Base-by-base conservation (phyloP, 2,329 filamentous ascomycete genomes). In the Epicoccum sorghinum region DNA sequence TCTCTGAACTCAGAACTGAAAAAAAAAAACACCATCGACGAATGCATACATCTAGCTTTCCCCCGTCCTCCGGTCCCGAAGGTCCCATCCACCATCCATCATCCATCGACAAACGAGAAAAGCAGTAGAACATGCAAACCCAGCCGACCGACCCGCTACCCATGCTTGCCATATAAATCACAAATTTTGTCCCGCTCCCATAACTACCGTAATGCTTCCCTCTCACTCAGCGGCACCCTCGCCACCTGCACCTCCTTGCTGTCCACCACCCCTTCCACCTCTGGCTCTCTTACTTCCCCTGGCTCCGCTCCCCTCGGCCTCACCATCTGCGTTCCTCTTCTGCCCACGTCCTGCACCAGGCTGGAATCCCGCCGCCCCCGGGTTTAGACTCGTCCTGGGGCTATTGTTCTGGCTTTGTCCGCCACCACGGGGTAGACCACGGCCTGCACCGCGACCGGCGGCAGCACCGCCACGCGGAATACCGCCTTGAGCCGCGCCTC, bases 281-380 rank as follows among this genome's bases (percentile, higher is more conserved):
- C 71, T 57, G 3, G 66, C 45, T 14, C 69, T 56, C 62, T 75
- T 75, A 3, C 65, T 69, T 12, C 67, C 70, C 7, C 67, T 57
- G 27, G 66, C 57, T 12, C 62, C 66, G 10, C 59, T 66, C 13
- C 61, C 66, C 0, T 67, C 68, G 7, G 59, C 65, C 18, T 70
- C 70, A 35, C 69, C 70, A 29, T 73, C 70, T 18, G 66, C 59
- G 4, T 64, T 62, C 7, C 73, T 65, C 61, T 75, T 75, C 60
- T 74, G 68, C 1, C 68, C 71, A 4, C 69, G 60, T 7, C 67
- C 68, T 39, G 51, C 61, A 22, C 61, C 67, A 22, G 74, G 74
- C n/a, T 66, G 59, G 42, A 77, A 77, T 4, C 68, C 64, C 43
- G 53, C 55, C 1, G 75, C 75, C 14, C 61, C 64, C 1, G 74